These are phyloP conservation scores for Schoenoplectus tabernaemontani DNA, from an alignment of 202 grass and related monocot genomes.

Conservation along the genomic window DNA sequence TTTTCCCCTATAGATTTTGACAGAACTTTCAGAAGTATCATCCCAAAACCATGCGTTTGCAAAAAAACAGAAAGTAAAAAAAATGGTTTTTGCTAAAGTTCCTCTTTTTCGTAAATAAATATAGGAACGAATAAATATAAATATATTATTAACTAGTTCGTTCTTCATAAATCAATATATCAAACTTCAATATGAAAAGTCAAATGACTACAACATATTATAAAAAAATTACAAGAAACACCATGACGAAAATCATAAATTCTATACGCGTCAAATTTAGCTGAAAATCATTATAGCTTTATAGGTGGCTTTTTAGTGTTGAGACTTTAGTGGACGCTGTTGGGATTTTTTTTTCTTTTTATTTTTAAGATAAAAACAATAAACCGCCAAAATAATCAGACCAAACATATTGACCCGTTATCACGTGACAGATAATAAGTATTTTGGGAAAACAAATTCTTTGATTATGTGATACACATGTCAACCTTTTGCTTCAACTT, in stretches of 20 bases:
- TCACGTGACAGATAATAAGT: background rate
- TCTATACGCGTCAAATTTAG: background rate
- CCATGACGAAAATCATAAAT: background rate
- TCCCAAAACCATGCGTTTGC: too few relatives aligned
- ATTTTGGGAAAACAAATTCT: background rate
- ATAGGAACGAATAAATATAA: too few relatives aligned
- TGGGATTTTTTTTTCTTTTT: background rate
- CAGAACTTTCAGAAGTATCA: too few relatives aligned
- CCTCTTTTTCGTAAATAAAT: too few relatives aligned
- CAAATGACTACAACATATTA: too few relatives aligned
- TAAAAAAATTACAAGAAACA: background rate
- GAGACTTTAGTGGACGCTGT: background rate
- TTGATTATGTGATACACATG: background rate
- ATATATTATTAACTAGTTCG: too few relatives aligned
- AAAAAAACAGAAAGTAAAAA: too few relatives aligned
- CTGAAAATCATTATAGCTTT: background rate
- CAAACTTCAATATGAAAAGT: too few relatives aligned
- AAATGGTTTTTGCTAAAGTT: too few relatives aligned
- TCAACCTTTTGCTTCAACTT: background rate
- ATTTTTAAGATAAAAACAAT: background rate
- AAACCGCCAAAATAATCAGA: background rate
- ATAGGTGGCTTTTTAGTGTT: background rate
- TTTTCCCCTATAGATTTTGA: too few relatives aligned
- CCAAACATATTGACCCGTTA: background rate
- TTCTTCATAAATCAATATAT: too few relatives aligned